A percentile compares a stretch with the other conserved stretches of the same genome.
Evolutionary conservation across 371 early-diverging fungal species (phyloP).

Genomic region (Mortierella sp.): DNA sequence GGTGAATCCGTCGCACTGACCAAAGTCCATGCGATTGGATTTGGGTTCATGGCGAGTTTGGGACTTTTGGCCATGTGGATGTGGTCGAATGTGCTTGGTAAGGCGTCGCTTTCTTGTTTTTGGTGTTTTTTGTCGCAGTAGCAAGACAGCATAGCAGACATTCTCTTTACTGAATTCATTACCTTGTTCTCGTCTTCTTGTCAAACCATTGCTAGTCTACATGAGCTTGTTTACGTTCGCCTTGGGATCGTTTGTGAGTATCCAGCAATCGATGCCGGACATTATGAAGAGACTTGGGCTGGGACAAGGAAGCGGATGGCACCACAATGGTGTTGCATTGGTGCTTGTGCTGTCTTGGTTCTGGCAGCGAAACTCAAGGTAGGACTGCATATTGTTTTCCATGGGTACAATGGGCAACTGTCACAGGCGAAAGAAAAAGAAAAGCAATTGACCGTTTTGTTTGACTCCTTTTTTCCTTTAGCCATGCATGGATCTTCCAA

Average conservation of each 20-base stretch:
- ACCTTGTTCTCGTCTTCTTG: neutral
- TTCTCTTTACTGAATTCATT: neutral
- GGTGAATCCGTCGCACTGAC: conserved; percentile 47
- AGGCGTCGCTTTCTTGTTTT: neutral
- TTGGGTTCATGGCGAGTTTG: conserved; percentile 46
- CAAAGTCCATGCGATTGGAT: conserved; percentile 45
- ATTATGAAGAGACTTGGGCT: conserved; percentile 32
- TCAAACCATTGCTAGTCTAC: conserved; percentile 22
- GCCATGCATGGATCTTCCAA: conserved; percentile 56
- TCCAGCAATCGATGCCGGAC: conserved; percentile 48
- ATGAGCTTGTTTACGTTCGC: conserved; percentile 47
- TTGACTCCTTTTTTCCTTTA: neutral
- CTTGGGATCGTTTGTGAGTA: conserved; percentile 51
- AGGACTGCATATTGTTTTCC: neutral
- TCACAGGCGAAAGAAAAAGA: neutral
- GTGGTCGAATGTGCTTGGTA: conserved; percentile 55
- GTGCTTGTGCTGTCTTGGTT: conserved; percentile 40
- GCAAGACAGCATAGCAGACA: neutral
- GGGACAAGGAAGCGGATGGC: conserved; percentile 20
- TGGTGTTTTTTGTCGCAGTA: neutral
- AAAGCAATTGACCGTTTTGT: neutral
- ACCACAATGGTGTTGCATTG: conserved; percentile 26
- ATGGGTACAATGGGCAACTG: neutral
- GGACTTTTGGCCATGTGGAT: conserved; percentile 58
- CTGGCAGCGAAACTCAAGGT: conserved; percentile 48